Evolutionary conservation across 352 stramenopile genomes (phyloP).

Genomic region (Pythium rishiriense): DNA sequence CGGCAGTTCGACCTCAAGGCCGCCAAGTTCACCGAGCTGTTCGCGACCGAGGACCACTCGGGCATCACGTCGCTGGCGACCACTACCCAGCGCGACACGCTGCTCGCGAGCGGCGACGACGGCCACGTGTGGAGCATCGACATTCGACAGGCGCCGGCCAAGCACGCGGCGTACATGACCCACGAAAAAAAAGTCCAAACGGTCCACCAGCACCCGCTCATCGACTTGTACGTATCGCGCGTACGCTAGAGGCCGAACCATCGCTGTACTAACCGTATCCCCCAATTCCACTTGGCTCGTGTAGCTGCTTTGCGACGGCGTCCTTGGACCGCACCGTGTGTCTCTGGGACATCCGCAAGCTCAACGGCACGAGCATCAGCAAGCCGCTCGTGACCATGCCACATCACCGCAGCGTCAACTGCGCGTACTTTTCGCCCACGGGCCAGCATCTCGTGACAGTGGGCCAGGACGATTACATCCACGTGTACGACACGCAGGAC

Average conservation of each 20-base stretch:
- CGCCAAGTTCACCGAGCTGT: conserved; percentile 54
- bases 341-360: conserved; percentile 76
- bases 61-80: conserved; percentile 63
- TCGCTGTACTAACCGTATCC: too few relatives aligned
- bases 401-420: conserved; percentile 83
- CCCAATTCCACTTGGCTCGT: too few relatives aligned
- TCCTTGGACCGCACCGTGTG: conserved; percentile 81
- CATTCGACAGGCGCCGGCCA: conserved; percentile 33
- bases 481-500: conserved; percentile 65
- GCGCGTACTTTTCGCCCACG: conserved; percentile 80
- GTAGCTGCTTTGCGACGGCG: conserved; percentile 71
- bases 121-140: conserved; percentile 61
- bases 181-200: conserved; percentile 90
- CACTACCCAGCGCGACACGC: conserved; percentile 17
- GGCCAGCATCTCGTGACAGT: conserved; percentile 79
- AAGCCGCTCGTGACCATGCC: conserved; percentile 56
- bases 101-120: conserved; percentile 66
- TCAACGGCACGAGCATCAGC: conserved; percentile 36
- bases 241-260: too few relatives aligned
- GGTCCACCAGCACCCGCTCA: conserved; percentile 65
- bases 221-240: conserved; percentile 72
- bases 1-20: conserved; percentile 68
- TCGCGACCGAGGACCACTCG: conserved; percentile 40
- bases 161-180: conserved; percentile 40
- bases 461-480: conserved; percentile 78